Evolutionary conservation across 495 filamentous ascomycete species (phyloP).

Genomic region (Hypoxylon perforatum): DNA sequence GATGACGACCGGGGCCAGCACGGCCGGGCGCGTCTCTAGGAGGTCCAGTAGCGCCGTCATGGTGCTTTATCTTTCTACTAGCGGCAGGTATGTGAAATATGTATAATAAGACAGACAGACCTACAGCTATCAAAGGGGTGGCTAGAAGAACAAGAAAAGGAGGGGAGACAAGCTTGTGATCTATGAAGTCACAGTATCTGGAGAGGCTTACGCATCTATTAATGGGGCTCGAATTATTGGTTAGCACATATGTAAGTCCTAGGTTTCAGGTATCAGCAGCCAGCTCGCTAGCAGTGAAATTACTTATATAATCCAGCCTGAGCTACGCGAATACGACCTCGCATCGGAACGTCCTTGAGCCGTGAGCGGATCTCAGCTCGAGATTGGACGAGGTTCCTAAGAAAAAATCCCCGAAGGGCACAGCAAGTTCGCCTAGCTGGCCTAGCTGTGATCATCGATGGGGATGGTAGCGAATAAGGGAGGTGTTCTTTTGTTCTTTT

Average conservation of each 20-base stretch:
- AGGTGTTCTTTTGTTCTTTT: too few species aligned
- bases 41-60: background rate
- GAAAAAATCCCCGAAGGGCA: background rate
- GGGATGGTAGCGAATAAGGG: too few species aligned
- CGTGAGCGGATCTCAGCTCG: background rate
- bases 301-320: background rate
- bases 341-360: background rate
- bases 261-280: too few species aligned
- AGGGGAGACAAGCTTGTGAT: too few species aligned
- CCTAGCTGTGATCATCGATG: too few species aligned
- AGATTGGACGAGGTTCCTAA: background rate
- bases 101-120: background rate
- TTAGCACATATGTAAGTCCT: too few species aligned
- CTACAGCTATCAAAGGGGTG: background rate
- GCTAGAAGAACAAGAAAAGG: too few species aligned
- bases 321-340: conserved; percentile 2
- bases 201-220: too few species aligned
- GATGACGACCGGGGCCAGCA: conserved; percentile 40
- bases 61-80: background rate
- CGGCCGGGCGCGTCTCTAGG: conserved; percentile 33
- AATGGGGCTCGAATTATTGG: background rate
- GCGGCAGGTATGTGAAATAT: background rate
- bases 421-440: too few species aligned
- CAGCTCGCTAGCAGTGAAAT: background rate
- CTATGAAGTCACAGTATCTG: too few species aligned